Conservation (phyloP, 768 basidiomycete genomes). For the Russula emetica region DNA sequence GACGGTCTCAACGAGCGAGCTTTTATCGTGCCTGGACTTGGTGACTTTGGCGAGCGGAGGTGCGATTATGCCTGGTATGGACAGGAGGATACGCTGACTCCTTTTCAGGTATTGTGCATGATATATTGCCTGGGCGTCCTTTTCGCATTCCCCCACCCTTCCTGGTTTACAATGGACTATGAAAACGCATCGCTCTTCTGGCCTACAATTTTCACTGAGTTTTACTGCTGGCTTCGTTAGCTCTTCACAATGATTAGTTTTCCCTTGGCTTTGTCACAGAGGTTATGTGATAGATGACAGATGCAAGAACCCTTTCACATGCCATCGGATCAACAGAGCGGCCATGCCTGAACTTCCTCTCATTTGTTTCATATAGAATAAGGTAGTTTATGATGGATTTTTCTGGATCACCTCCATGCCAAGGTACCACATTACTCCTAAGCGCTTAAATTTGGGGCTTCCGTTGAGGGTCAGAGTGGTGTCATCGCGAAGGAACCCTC, state of each 20-base stretch:
- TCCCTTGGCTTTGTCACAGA: neutral
- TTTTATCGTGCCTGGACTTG: slow-evolving; percentile 90
- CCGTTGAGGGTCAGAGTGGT: neutral
- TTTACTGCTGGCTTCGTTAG: neutral
- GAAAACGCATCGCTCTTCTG: neutral
- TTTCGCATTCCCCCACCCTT: neutral
- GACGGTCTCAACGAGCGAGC: slow-evolving; percentile 86
- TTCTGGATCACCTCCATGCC: neutral
- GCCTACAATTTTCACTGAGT: neutral
- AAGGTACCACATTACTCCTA: neutral
- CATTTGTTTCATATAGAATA: too few relatives aligned
- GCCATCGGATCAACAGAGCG: neutral
- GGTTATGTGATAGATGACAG: neutral
- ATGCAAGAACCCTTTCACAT: neutral
- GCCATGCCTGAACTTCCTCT: neutral
- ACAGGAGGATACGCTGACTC: neutral
- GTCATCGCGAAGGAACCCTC: neutral
- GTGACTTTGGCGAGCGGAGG: slow-evolving; percentile 95
- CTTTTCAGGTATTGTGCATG: slow-evolving; percentile 26
- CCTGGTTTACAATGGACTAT: slow-evolving; percentile 7
- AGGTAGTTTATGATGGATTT: neutral
- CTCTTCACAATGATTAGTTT: neutral
- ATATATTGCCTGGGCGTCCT: neutral
- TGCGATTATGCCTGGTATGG: slow-evolving; percentile 31
- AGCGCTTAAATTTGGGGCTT: neutral